A percentile compares a stretch with the other conserved stretches of the same genome.
These are phyloP conservation scores for Collybiopsis luxurians DNA, from an alignment of 768 basidiomycete species.

Conservation along the genomic window DNA sequence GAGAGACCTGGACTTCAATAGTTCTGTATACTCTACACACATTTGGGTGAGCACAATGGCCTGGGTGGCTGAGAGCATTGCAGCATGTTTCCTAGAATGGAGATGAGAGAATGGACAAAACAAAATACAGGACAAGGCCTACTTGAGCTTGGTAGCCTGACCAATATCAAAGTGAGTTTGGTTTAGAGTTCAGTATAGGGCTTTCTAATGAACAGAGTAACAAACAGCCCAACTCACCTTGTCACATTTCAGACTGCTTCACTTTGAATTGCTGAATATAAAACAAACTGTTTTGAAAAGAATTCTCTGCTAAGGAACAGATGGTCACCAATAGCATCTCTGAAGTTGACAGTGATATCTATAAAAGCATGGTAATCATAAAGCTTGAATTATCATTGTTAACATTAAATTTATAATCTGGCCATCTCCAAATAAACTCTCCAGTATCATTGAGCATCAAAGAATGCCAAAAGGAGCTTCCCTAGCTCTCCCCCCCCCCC, in stretches of 20 bases:
- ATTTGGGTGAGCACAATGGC: conserved; percentile 59
- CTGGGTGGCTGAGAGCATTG: conserved; percentile 63
- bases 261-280: no score
- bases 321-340: conserved; percentile 91
- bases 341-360: conserved; percentile 86
- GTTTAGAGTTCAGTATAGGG: not conserved
- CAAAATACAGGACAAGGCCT: conserved; percentile 12
- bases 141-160: conserved; percentile 75
- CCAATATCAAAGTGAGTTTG: conserved; percentile 80
- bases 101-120: not conserved
- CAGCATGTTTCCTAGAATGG: conserved; percentile 55
- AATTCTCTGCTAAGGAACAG: conserved; percentile 74
- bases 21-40: conserved; percentile 89
- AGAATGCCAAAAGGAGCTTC: conserved; percentile 60
- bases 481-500: no score
- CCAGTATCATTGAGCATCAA: conserved; percentile 88
- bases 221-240: conserved; percentile 49
- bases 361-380: conserved; percentile 61
- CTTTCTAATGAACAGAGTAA: not conserved
- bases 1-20: conserved; percentile 84
- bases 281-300: no score
- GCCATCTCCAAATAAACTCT: conserved; percentile 94
- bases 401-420: conserved; percentile 85
- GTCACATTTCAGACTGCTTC: conserved; percentile 77
- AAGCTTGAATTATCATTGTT: conserved; percentile 59